A percentile compares a stretch with the other conserved stretches of the same genome.
phyloP scores from a whole-genome alignment of 73 alveolate species.

The Breviolum minutum region DNA sequence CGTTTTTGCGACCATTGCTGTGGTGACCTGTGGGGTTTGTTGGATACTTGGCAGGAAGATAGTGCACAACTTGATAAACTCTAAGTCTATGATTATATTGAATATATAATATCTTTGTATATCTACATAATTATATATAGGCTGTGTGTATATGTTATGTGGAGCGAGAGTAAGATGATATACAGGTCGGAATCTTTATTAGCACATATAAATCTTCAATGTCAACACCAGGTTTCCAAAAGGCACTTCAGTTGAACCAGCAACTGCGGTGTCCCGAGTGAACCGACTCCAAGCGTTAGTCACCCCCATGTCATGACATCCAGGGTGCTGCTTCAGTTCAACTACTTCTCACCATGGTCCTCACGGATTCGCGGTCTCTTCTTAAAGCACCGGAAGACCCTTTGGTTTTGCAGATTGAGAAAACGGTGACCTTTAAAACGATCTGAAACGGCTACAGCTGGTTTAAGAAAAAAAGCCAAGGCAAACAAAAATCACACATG shows the following conservation, averaged over 20 bases:
- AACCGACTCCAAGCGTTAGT: neutral
- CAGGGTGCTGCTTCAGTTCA: constrained; percentile 71
- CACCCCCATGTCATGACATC: neutral
- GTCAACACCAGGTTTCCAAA: neutral
- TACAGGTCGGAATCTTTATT: neutral
- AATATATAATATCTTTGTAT: too few relatives aligned
- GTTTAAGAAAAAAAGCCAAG: neutral
- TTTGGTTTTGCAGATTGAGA: neutral
- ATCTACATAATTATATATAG: too few relatives aligned
- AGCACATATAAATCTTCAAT: too few relatives aligned
- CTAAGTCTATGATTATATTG: too few relatives aligned
- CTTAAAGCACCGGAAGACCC: constrained; percentile 86
- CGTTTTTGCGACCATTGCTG: constrained; percentile 54
- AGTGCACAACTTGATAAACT: neutral
- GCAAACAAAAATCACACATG: neutral
- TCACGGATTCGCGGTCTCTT: constrained; percentile 93
- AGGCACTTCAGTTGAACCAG: neutral
- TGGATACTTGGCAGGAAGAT: constrained; percentile 20
- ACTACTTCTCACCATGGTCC: constrained; percentile 94
- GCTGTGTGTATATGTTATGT: neutral
- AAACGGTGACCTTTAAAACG: neutral
- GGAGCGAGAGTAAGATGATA: neutral
- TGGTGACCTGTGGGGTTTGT: constrained; percentile 64
- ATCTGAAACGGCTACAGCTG: neutral
- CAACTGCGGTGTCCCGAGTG: neutral